Conservation (phyloP, 257 asterid species). For the Perilla frutescens region DNA sequence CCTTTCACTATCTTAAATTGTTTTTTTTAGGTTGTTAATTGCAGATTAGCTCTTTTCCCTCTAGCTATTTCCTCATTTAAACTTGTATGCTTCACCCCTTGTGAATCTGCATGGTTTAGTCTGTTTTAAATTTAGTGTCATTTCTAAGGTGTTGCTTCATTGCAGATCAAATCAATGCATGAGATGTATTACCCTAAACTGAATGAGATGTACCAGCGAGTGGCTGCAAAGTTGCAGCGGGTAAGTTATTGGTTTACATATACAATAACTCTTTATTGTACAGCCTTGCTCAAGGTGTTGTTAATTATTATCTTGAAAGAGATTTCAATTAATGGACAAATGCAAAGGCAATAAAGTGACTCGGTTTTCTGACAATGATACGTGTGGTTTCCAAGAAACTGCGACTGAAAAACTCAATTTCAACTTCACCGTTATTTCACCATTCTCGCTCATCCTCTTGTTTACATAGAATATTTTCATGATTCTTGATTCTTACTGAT, state of each 20-base stretch:
- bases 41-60: conserved; percentile 4
- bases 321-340: not conserved
- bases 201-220: conserved; percentile 79
- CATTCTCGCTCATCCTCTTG: not conserved
- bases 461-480: not conserved
- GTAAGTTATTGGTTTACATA: conserved; percentile 43
- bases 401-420: conserved; percentile 17
- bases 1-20: conserved; percentile 21
- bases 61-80: conserved; percentile 30
- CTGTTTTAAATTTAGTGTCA: conserved; percentile 22
- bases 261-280: conserved; percentile 9
- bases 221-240: conserved; percentile 79
- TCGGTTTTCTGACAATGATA: conserved; percentile 3
- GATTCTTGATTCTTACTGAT: conserved; percentile 28
- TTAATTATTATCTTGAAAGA: not conserved
- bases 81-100: conserved; percentile 15
- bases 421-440: too few species aligned
- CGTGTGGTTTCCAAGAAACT: conserved; percentile 27
- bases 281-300: conserved; percentile 15
- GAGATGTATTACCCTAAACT: conserved; percentile 71
- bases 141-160: conserved; percentile 29
- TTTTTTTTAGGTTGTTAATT: conserved; percentile 3
- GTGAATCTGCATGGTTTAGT: conserved; percentile 25
- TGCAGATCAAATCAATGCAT: conserved; percentile 91
- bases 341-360: not conserved